A percentile compares a stretch with the other conserved stretches of the same genome.
phyloP scores from a whole-genome alignment of 768 basidiomycete genomes.

The Boletus subparvulus region DNA sequence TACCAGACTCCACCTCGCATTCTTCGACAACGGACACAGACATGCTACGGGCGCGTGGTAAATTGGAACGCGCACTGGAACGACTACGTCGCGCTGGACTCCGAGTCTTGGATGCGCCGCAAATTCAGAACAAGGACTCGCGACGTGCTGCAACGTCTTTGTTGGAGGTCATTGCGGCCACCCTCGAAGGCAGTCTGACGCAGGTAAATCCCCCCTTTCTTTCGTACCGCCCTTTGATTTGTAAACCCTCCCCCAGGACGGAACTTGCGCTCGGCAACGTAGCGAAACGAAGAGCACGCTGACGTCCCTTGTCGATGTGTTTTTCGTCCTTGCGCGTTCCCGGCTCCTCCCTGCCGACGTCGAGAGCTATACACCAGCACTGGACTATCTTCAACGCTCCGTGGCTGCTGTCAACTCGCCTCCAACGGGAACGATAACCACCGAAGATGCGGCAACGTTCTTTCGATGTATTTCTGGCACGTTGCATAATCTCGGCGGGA shows the following conservation, averaged over 20 bases:
- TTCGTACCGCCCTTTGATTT: not conserved
- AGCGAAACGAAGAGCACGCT: slow-evolving; percentile 35
- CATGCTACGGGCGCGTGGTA: slow-evolving; percentile 41
- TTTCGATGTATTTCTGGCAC: slow-evolving; percentile 70
- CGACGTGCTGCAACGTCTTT: slow-evolving; percentile 27
- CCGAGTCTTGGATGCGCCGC: slow-evolving; percentile 43
- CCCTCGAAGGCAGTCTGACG: slow-evolving; percentile 32
- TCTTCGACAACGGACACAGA: slow-evolving; percentile 9
- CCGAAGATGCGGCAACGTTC: slow-evolving; percentile 46
- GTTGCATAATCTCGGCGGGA: slow-evolving; percentile 65
- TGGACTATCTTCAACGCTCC: slow-evolving; percentile 49
- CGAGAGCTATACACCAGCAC: slow-evolving; percentile 45
- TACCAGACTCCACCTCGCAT: not conserved
- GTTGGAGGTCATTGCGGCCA: slow-evolving; percentile 36
- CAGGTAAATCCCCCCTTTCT: slow-evolving; percentile 26
- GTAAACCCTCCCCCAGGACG: slow-evolving; percentile 2
- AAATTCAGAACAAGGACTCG: slow-evolving; percentile 6
- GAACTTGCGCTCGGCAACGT: not conserved
- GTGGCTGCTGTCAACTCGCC: slow-evolving; percentile 23
- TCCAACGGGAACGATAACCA: slow-evolving; percentile 5
- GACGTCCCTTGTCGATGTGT: slow-evolving; percentile 51
- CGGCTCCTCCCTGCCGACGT: slow-evolving; percentile 41
- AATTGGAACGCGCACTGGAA: slow-evolving; percentile 62
- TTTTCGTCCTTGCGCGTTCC: slow-evolving; percentile 53
- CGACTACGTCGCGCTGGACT: slow-evolving; percentile 51